These are phyloP conservation scores for Aspergillus sp. DNA, from an alignment of 2,329 filamentous ascomycete species.

Conservation along the genomic window DNA sequence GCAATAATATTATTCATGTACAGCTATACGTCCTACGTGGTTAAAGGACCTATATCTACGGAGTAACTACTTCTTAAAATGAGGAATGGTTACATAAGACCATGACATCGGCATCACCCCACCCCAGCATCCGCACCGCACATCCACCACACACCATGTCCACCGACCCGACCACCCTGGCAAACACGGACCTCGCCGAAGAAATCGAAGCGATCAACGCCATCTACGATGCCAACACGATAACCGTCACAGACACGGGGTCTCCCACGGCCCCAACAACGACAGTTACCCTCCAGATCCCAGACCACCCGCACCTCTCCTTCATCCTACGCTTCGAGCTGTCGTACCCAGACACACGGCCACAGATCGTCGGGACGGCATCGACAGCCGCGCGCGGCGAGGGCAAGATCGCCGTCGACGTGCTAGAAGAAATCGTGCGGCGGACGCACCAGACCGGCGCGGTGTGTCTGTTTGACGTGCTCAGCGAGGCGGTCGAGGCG, in stretches of 20 bases:
- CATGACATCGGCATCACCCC: neutral
- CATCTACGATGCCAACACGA: slow-evolving; percentile 65
- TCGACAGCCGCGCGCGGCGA: slow-evolving; percentile 71
- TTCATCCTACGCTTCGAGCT: slow-evolving; percentile 64
- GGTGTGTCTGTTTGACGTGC: slow-evolving; percentile 87
- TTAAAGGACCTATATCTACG: too few species aligned
- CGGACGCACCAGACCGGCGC: slow-evolving; percentile 69
- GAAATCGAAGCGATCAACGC: slow-evolving; percentile 50
- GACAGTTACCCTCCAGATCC: slow-evolving; percentile 64
- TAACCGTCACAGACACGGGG: slow-evolving; percentile 42
- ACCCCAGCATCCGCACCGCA: neutral
- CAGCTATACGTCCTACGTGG: neutral
- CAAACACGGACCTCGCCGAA: slow-evolving; percentile 43
- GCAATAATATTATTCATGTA: neutral
- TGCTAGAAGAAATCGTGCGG: slow-evolving; percentile 66
- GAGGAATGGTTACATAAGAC: too few species aligned
- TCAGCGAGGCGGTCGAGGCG: slow-evolving; percentile 61
- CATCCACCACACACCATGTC: slow-evolving; percentile 13
- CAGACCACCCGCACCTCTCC: slow-evolving; percentile 51
- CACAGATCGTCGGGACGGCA: slow-evolving; percentile 73
- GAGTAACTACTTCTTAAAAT: too few species aligned
- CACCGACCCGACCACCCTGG: slow-evolving; percentile 24
- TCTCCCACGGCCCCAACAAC: slow-evolving; percentile 23
- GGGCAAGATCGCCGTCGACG: slow-evolving; percentile 67
- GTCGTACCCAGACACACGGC: slow-evolving; percentile 73